These are phyloP conservation scores for Tetratostichococcus sp. DNA, from an alignment of 139 green algal genomes.

Conservation along the genomic window DNA sequence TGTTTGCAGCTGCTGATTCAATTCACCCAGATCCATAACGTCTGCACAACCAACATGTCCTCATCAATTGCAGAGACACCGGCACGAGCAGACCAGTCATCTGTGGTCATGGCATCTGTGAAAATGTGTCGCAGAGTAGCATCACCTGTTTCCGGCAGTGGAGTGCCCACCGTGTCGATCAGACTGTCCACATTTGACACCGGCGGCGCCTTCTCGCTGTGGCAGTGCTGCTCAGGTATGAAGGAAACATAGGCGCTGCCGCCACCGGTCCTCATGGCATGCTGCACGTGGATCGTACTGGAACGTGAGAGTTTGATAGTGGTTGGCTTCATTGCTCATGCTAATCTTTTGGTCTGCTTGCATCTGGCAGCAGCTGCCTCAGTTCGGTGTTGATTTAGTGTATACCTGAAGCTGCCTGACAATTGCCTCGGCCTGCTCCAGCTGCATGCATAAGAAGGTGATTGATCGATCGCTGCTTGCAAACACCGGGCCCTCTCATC, in stretches of 20 bases:
- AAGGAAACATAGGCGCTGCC: not conserved
- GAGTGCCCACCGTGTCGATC: not conserved
- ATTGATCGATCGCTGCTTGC: too few relatives aligned
- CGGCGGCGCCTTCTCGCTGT: not conserved
- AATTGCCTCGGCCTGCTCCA: not conserved
- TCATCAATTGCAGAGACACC: too few relatives aligned
- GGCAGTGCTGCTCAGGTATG: not conserved
- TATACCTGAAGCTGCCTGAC: not conserved
- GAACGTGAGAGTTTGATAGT: too few relatives aligned
- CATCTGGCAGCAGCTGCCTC: too few relatives aligned
- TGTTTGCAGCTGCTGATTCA: too few relatives aligned
- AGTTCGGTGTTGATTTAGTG: too few relatives aligned
- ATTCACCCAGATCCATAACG: too few relatives aligned
- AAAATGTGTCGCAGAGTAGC: not conserved
- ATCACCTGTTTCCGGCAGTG: not conserved
- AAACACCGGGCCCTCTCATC: too few relatives aligned
- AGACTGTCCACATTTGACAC: not conserved
- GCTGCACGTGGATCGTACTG: not conserved
- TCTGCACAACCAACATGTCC: too few relatives aligned
- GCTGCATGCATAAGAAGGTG: not conserved
- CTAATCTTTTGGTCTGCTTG: too few relatives aligned
- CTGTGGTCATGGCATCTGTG: not conserved
- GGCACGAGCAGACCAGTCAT: too few relatives aligned
- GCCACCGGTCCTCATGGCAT: not conserved
- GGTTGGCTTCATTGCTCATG: too few relatives aligned